These are phyloP conservation scores for Fusarium pseudograminearum DNA, from an alignment of 2,329 filamentous ascomycete species.

Conservation along the genomic window DNA sequence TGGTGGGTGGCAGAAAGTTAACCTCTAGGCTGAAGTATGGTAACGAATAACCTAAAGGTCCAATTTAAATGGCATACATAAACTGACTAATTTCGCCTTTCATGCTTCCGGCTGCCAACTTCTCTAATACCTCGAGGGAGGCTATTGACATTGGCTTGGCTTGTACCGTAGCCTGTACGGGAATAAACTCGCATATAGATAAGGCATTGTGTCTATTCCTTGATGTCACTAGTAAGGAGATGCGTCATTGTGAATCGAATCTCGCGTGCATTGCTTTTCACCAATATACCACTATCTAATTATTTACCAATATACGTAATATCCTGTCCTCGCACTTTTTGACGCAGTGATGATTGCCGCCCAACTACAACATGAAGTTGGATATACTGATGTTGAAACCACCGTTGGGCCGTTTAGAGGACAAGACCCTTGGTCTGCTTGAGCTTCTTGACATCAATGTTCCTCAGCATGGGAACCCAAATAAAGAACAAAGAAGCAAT, in stretches of 20 bases:
- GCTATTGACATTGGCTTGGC: not conserved
- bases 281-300: not conserved
- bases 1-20: not conserved
- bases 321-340: not conserved
- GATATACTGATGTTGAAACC: not conserved
- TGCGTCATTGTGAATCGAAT: not conserved
- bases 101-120: not conserved
- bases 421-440: slow-evolving; percentile 51
- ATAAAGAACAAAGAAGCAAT: slow-evolving; percentile 47
- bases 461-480: slow-evolving; percentile 49
- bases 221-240: not conserved
- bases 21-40: not conserved
- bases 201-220: not conserved
- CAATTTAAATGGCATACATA: not conserved
- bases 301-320: slow-evolving; percentile 3
- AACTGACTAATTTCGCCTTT: not conserved
- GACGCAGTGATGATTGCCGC: not conserved
- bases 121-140: too few species aligned
- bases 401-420: slow-evolving; percentile 29
- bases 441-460: slow-evolving; percentile 50
- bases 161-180: not conserved
- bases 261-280: not conserved
- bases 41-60: not conserved
- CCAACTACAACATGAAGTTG: not conserved
- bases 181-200: not conserved